A percentile compares a stretch with the other conserved stretches of the same genome.
Conservation (phyloP, 768 basidiomycete species). For the Porpolomopsis calyptriformis region DNA sequence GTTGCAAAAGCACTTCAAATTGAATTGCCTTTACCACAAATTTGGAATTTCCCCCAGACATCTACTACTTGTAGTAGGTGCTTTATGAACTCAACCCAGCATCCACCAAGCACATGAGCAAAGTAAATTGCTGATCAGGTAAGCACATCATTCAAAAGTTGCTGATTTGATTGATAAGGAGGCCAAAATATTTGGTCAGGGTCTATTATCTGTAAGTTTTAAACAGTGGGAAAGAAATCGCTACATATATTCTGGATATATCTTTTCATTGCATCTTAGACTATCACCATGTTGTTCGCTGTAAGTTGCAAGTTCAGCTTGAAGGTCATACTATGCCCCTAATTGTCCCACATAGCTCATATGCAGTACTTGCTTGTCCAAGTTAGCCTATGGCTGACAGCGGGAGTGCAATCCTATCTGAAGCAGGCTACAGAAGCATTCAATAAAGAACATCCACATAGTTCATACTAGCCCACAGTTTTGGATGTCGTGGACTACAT, state of each 20-base stretch:
- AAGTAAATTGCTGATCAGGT: constrained; percentile 14
- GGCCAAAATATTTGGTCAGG: constrained; percentile 9
- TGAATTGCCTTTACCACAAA: constrained; percentile 16
- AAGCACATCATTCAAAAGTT: constrained; percentile 5
- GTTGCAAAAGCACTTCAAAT: constrained; percentile 10
- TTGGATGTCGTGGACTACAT: too few relatives aligned
- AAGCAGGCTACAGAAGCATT: too few relatives aligned
- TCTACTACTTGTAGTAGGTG: constrained; percentile 12
- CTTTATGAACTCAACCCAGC: background rate
- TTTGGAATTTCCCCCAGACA: constrained; percentile 18
- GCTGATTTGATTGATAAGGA: constrained; percentile 7
- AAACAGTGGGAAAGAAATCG: background rate
- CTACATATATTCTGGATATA: constrained; percentile 8
- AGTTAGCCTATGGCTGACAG: too few relatives aligned
- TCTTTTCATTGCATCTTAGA: constrained; percentile 1
- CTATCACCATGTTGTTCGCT: background rate
- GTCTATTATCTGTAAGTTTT: constrained; percentile 10
- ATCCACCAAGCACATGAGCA: constrained; percentile 4
- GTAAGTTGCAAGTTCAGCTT: constrained; percentile 18
- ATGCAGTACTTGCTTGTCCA: too few relatives aligned
- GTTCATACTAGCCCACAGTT: too few relatives aligned
- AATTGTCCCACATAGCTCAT: too few relatives aligned
- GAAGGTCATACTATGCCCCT: constrained; percentile 19
- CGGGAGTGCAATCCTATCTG: too few relatives aligned
- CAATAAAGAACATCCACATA: too few relatives aligned